Conservation (phyloP, 192 early-diverging fungal species). For the Dimargaris verticillata region DNA sequence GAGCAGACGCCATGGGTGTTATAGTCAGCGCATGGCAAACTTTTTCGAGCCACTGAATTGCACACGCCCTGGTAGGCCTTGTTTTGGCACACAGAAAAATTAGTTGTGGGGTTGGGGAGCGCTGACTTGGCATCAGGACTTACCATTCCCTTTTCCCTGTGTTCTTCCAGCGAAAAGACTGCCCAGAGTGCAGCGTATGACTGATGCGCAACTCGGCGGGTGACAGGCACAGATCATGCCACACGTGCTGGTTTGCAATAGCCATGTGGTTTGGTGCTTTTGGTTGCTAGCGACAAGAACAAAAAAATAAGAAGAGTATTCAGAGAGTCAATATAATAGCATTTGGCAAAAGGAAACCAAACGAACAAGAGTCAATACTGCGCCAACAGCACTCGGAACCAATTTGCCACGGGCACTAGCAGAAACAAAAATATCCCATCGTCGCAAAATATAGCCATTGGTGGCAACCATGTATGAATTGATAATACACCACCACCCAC, state of each 20-base stretch:
- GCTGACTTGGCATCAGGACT: slow-evolving; percentile 6
- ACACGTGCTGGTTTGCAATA: slow-evolving; percentile 5
- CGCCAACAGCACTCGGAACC: too few relatives aligned
- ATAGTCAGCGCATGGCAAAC: not conserved
- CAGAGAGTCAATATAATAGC: too few relatives aligned
- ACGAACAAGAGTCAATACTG: slow-evolving; percentile 28
- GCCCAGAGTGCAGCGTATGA: slow-evolving; percentile 72
- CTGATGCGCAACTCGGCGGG: slow-evolving; percentile 58
- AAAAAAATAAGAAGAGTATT: too few relatives aligned
- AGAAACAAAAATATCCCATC: too few relatives aligned
- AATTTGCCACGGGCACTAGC: too few relatives aligned
- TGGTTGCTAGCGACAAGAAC: too few relatives aligned
- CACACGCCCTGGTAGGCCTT: not conserved
- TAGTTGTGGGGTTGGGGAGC: not conserved
- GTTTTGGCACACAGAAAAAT: not conserved
- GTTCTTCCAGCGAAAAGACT: slow-evolving; percentile 78
- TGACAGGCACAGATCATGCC: slow-evolving; percentile 30
- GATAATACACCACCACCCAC: too few relatives aligned
- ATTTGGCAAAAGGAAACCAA: too few relatives aligned
- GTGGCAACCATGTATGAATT: too few relatives aligned
- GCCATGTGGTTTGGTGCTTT: not conserved
- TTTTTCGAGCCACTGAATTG: not conserved
- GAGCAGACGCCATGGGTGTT: not conserved
- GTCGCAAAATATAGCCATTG: too few relatives aligned
- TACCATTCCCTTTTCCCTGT: slow-evolving; percentile 45